Conservation (phyloP, 2,329 filamentous ascomycete species). For the Colletotrichum sp. region DNA sequence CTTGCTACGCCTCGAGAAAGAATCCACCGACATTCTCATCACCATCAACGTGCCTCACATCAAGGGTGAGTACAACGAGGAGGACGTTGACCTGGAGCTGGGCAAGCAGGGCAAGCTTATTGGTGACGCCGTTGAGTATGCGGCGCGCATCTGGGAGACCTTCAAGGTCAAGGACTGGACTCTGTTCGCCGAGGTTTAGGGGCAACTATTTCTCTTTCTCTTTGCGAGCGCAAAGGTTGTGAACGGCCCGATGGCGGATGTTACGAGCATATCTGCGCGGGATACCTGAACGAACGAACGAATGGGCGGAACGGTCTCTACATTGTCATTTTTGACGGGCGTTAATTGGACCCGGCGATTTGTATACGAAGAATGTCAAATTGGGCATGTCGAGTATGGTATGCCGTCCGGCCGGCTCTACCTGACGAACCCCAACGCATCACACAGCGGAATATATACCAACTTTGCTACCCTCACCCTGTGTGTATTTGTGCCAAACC, state of each 20-base stretch:
- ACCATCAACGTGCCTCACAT: slow-evolving; percentile 90
- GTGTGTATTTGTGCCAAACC: not conserved
- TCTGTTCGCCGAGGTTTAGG: slow-evolving; percentile 63
- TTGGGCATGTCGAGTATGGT: not conserved
- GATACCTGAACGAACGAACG: not conserved
- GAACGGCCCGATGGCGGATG: not conserved
- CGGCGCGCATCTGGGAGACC: slow-evolving; percentile 70
- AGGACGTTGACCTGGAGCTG: slow-evolving; percentile 71
- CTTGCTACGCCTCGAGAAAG: slow-evolving; percentile 75
- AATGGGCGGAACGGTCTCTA: not conserved
- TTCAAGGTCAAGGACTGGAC: slow-evolving; percentile 84
- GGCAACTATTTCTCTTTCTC: not conserved
- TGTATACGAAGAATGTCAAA: not conserved
- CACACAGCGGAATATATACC: not conserved
- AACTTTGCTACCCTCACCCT: not conserved
- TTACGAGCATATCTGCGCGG: not conserved
- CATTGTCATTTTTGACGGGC: not conserved
- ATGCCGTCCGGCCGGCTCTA: not conserved
- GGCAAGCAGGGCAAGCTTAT: slow-evolving; percentile 72
- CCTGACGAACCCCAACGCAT: not conserved
- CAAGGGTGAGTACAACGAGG: slow-evolving; percentile 73
- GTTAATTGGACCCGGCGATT: not conserved
- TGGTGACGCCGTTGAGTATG: slow-evolving; percentile 72
- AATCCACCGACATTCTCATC: slow-evolving; percentile 82
- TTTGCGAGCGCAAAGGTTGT: not conserved